Evolutionary conservation across 2,329 filamentous ascomycete species (phyloP).

Genomic region (Ilyonectria sp.): DNA sequence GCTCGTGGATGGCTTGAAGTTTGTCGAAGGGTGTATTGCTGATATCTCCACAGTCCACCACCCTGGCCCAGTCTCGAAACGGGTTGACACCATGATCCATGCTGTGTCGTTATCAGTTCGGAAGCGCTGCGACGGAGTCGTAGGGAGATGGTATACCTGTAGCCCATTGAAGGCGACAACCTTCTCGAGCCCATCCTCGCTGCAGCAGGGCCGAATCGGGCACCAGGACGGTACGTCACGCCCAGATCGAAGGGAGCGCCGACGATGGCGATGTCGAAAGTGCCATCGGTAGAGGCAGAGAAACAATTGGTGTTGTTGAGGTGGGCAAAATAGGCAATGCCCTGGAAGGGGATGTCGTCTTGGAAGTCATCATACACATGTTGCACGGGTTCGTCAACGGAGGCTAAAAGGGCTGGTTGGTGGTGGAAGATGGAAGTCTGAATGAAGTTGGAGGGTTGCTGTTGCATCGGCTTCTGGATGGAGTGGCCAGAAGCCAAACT

Average conservation of each 20-base stretch:
- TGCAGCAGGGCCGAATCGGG: slow-evolving; percentile 85
- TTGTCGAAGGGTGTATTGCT: slow-evolving; percentile 43
- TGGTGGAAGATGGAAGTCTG: neutral
- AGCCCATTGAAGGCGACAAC: slow-evolving; percentile 53
- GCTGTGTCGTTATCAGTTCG: neutral
- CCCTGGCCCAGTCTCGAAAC: slow-evolving; percentile 72
- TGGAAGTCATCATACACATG: slow-evolving; percentile 8
- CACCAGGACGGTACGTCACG: slow-evolving; percentile 41
- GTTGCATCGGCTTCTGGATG: neutral
- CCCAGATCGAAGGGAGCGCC: slow-evolving; percentile 14
- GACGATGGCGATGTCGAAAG: neutral
- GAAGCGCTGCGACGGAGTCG: too few relatives aligned
- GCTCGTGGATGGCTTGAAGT: slow-evolving; percentile 39
- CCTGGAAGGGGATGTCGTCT: slow-evolving; percentile 2
- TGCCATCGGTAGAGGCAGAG: neutral
- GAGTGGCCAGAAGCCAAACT: too few relatives aligned
- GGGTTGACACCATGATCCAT: slow-evolving; percentile 29
- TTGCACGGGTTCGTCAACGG: neutral
- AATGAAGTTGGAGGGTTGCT: neutral
- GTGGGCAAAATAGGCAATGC: slow-evolving; percentile 1
- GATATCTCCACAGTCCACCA: slow-evolving; percentile 85
- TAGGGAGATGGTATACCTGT: neutral
- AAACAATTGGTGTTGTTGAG: neutral
- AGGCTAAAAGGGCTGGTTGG: neutral
- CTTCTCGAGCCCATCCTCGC: slow-evolving; percentile 85